These are phyloP conservation scores for Remersonia thermophila DNA, from an alignment of 2,329 filamentous ascomycete species.

Conservation along the genomic window DNA sequence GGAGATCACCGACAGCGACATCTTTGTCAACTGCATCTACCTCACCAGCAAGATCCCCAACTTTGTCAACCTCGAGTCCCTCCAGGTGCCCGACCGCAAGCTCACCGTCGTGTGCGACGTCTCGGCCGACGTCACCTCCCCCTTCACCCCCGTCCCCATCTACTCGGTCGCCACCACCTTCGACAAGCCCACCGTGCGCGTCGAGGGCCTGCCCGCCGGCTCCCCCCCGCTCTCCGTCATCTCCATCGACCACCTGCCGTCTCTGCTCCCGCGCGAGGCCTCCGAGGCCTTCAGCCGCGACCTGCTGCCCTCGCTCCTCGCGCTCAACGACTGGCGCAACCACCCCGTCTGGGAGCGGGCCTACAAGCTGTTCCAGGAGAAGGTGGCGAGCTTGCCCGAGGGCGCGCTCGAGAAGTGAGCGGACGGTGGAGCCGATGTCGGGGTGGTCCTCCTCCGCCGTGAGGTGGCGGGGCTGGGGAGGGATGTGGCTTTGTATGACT, in stretches of 20 bases:
- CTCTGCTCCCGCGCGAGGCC: conserved; percentile 72
- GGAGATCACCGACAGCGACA: conserved; percentile 63
- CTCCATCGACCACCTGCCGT: conserved; percentile 76
- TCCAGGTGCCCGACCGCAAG: conserved; percentile 58
- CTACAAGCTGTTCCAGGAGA: conserved; percentile 72
- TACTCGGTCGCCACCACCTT: conserved; percentile 57
- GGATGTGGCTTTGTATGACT: background rate
- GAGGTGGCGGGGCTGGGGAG: no score
- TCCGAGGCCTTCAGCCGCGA: conserved; percentile 68
- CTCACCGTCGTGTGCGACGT: conserved; percentile 75
- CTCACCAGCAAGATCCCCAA: conserved; percentile 61
- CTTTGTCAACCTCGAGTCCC: conserved; percentile 34
- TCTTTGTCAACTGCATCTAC: conserved; percentile 86
- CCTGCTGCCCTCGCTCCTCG: conserved; percentile 63
- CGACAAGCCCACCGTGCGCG: conserved; percentile 72
- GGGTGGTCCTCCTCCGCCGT: no score
- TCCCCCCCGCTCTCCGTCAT: conserved; percentile 61
- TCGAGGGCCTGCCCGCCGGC: conserved; percentile 38
- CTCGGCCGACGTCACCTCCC: conserved; percentile 33
- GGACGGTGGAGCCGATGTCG: no score
- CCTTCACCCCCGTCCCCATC: conserved; percentile 17
- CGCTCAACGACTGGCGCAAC: conserved; percentile 62
- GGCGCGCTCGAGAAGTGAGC: conserved; percentile 15
- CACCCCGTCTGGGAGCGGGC: conserved; percentile 75
- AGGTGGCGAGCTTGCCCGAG: conserved; percentile 39